Conservation (phyloP, 2,329 filamentous ascomycete species). For the Anthostomella pinea region DNA sequence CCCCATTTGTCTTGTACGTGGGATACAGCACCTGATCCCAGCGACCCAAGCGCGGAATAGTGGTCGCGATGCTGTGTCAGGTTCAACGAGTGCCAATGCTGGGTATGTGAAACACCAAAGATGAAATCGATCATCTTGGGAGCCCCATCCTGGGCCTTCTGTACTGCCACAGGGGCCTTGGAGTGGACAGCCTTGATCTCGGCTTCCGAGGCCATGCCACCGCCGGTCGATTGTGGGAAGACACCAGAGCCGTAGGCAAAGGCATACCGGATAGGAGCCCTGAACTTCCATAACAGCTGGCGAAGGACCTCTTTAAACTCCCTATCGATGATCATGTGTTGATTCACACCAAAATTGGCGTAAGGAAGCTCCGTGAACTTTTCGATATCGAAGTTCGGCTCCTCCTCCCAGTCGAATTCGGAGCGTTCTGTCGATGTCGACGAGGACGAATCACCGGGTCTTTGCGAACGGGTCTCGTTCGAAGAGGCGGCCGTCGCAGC, state of each 20-base stretch:
- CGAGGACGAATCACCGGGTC: conserved; percentile 14
- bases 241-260: conserved; percentile 98
- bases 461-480: conserved; percentile 24
- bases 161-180: conserved; percentile 74
- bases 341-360: conserved; percentile 85
- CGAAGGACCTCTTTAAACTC: conserved; percentile 91
- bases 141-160: conserved; percentile 79
- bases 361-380: conserved; percentile 75
- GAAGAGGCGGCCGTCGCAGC: conserved; percentile 24
- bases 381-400: conserved; percentile 67
- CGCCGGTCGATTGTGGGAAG: conserved; percentile 69
- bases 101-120: conserved; percentile 88
- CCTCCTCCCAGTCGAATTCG: conserved; percentile 67
- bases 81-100: conserved; percentile 97
- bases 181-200: conserved; percentile 70
- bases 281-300: conserved; percentile 85
- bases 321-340: conserved; percentile 92
- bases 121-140: conserved; percentile 99
- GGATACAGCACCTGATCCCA: conserved; percentile 83
- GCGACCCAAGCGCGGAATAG: conserved; percentile 79
- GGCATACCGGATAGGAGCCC: conserved; percentile 90
- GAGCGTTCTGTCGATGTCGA: conserved; percentile 19
- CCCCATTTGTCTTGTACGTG: conserved; percentile 84
- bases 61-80: conserved; percentile 84
- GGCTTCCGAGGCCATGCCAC: conserved; percentile 50